Conservation (phyloP, 805 yeast genomes). For the Metschnikowia dekortorum region DNA sequence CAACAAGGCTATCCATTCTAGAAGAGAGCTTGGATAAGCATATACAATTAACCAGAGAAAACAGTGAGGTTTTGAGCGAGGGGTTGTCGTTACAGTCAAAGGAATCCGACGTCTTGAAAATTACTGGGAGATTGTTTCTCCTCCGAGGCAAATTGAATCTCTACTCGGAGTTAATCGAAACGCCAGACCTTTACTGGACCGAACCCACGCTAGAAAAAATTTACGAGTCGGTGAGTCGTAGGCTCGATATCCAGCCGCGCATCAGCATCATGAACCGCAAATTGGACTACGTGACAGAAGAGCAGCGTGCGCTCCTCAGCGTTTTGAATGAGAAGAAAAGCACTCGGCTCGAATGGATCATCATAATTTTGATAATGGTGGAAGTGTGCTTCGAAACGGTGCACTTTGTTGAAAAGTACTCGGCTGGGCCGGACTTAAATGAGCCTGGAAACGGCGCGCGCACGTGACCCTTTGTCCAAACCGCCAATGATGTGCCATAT, state of each 20-base stretch:
- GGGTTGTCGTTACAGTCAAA: slow-evolving; percentile 46
- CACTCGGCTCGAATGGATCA: slow-evolving; percentile 81
- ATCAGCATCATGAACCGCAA: slow-evolving; percentile 77
- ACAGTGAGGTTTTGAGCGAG: slow-evolving; percentile 61
- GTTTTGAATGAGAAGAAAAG: slow-evolving; percentile 74
- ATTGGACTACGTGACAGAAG: slow-evolving; percentile 87
- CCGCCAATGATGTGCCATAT: neutral
- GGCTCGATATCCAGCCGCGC: slow-evolving; percentile 72
- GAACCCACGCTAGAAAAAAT: slow-evolving; percentile 80
- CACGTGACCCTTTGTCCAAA: neutral
- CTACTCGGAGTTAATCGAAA: slow-evolving; percentile 83
- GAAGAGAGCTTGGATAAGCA: slow-evolving; percentile 71
- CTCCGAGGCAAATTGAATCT: slow-evolving; percentile 79
- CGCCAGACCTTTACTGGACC: slow-evolving; percentile 91
- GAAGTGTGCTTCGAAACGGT: slow-evolving; percentile 80
- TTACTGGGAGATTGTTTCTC: slow-evolving; percentile 71
- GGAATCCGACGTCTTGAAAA: slow-evolving; percentile 57
- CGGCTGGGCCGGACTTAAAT: neutral
- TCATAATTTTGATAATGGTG: slow-evolving; percentile 73
- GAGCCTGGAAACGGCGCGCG: neutral
- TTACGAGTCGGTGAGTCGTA: slow-evolving; percentile 64
- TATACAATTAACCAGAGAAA: slow-evolving; percentile 54
- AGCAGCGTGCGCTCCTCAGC: slow-evolving; percentile 70
- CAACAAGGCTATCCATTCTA: slow-evolving; percentile 77
- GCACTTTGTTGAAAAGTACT: slow-evolving; percentile 61